Base-by-base conservation (phyloP, 2,329 filamentous ascomycete species). In the Diplodia sapinea region DNA sequence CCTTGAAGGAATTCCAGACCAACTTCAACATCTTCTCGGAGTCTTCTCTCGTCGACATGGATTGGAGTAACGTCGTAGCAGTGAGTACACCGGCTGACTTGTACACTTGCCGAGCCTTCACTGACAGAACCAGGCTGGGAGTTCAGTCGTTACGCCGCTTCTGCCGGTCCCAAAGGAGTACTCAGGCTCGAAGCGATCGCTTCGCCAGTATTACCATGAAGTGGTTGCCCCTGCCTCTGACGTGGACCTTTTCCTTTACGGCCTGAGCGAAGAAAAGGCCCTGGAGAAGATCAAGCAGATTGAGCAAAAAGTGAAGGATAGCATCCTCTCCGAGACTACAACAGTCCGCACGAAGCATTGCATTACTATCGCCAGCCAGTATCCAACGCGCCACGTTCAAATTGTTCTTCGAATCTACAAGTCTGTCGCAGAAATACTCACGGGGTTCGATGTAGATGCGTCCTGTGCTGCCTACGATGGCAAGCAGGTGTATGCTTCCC, bases 361-460 rank as follows among this genome's bases (percentile, higher is more conserved):
- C 11, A 89, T 96, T 68, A 96, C 93, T 0, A 95, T 96, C 74
- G 91, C 87, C 40, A 92, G 89, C 54, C 89, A 94, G 76, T 94
- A 95, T 74, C 93, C 92, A 0, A 92, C 88, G 43, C 88, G 93
- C 2, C 92, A 96, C 75, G 85, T 96, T 3, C 91, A 94, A 83
- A 93, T 96, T 72, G 92, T 96, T 26, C 84, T 96, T 36, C 89
- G 92, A 43, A 88, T 95, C 47, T 96, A 96, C 82, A 92, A 92
- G 74, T 93, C 89, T 0, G 81, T 96, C 55, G 90, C 91, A 0
- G 91, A 96, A 76, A 94, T 96, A 43, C 83, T 96, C 29, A 93
- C 92, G 3, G 93, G 93, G 0, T 96, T 96, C 72, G 93, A 96
- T 72, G 92, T 96, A 59, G 92, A 95, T 75, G 93, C 90, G 75